Percentiles rank a stretch among this genome's conserved stretches.
These are phyloP conservation scores for Clavaria fumosa DNA, from an alignment of 768 basidiomycete genomes.

Conservation along the genomic window DNA sequence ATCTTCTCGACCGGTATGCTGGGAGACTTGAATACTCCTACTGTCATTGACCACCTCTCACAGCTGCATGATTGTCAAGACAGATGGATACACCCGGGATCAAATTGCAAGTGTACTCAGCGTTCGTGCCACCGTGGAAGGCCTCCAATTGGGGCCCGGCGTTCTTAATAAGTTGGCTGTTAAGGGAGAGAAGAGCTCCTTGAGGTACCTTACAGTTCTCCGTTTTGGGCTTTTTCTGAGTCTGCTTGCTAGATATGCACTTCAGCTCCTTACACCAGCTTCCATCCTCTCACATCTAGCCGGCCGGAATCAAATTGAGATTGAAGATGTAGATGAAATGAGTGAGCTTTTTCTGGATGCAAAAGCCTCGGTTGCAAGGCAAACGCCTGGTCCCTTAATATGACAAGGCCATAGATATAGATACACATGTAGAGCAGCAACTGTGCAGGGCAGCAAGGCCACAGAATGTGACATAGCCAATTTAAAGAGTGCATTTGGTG, in stretches of 20 bases:
- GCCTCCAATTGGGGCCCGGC: constrained; percentile 55
- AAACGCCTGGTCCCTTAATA: too few species aligned
- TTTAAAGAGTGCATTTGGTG: too few species aligned
- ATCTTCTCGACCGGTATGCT: constrained; percentile 76
- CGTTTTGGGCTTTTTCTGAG: constrained; percentile 7
- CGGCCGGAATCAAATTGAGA: constrained; percentile 66
- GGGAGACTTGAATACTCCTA: constrained; percentile 4
- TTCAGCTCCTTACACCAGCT: constrained; percentile 84
- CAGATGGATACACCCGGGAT: constrained; percentile 64
- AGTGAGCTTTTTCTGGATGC: constrained; percentile 91
- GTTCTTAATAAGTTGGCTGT: constrained; percentile 70
- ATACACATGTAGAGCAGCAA: too few species aligned
- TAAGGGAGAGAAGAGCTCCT: constrained; percentile 69
- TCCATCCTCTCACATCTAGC: constrained; percentile 69
- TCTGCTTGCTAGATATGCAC: constrained; percentile 48
- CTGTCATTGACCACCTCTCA: constrained; percentile 3
- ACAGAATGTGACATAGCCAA: too few species aligned
- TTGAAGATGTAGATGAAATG: constrained; percentile 89
- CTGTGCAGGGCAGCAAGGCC: too few species aligned
- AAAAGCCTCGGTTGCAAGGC: too few species aligned
- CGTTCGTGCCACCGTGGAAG: constrained; percentile 76
- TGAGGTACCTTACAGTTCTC: constrained; percentile 37
- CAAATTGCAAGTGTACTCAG: constrained; percentile 81
- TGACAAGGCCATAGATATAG: too few species aligned
- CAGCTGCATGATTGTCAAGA: constrained; percentile 92